phyloP scores from a whole-genome alignment of 2,329 filamentous ascomycete species.

The Neonectria hederae region DNA sequence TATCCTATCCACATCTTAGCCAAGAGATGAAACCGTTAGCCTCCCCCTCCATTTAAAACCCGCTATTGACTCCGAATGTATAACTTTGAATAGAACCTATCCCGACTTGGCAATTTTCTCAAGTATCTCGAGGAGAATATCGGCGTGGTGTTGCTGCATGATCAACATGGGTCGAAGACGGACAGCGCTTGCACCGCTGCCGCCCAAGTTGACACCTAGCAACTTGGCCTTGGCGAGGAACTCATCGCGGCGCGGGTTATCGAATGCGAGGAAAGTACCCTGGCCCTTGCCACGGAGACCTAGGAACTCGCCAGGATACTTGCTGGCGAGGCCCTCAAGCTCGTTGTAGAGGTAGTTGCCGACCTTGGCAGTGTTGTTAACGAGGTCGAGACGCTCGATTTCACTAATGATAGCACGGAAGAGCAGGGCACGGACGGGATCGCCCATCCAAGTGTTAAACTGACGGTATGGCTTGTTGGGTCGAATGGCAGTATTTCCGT shows the following conservation, averaged over 20 bases:
- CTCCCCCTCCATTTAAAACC: neutral
- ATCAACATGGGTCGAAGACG: slow-evolving; percentile 88
- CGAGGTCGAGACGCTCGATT: slow-evolving; percentile 79
- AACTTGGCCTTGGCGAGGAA: slow-evolving; percentile 82
- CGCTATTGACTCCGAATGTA: neutral
- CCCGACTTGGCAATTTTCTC: slow-evolving; percentile 74
- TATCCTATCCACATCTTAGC: neutral
- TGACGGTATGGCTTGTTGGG: slow-evolving; percentile 95
- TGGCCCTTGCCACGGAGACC: slow-evolving; percentile 89
- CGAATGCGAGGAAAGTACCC: slow-evolving; percentile 94
- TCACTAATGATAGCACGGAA: slow-evolving; percentile 89
- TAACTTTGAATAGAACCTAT: neutral
- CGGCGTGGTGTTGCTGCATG: slow-evolving; percentile 90
- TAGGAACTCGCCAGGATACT: slow-evolving; percentile 80
- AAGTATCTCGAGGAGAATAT: slow-evolving; percentile 80
- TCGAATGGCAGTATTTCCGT: slow-evolving; percentile 78
- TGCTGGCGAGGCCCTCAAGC: slow-evolving; percentile 71
- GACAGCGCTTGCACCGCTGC: slow-evolving; percentile 79
- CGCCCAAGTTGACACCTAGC: slow-evolving; percentile 87
- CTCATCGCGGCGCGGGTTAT: slow-evolving; percentile 81
- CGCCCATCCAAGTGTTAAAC: slow-evolving; percentile 98
- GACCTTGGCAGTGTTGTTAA: slow-evolving; percentile 78
- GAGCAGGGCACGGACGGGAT: slow-evolving; percentile 83
- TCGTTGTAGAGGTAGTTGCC: slow-evolving; percentile 81
- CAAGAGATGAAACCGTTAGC: neutral